Conservation (phyloP, 225 moss, liverwort and hornwort species). For the Lunularia cruciata region DNA sequence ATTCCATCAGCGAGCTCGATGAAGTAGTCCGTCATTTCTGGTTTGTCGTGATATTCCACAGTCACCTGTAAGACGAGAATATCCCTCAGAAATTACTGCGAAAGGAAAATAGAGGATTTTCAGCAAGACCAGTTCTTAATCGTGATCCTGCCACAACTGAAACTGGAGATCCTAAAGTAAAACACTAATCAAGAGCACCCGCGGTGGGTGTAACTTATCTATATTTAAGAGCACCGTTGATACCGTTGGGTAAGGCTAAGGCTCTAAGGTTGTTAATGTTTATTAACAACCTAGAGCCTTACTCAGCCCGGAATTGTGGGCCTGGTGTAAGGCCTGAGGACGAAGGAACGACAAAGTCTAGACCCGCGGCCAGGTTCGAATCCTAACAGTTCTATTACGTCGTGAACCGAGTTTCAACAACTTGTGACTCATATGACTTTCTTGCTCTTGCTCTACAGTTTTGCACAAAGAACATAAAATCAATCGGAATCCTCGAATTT, state of each 20-base stretch:
- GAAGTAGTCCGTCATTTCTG: slow-evolving; percentile 75
- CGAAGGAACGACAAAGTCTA: slow-evolving; percentile 22
- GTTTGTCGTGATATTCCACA: slow-evolving; percentile 73
- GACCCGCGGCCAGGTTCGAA: slow-evolving; percentile 13
- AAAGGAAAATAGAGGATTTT: not conserved
- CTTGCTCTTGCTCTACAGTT: too few relatives aligned
- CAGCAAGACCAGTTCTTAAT: not conserved
- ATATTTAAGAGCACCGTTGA: too few relatives aligned
- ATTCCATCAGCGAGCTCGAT: slow-evolving; percentile 90
- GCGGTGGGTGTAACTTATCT: too few relatives aligned
- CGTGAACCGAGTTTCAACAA: too few relatives aligned
- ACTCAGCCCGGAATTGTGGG: slow-evolving; percentile 16
- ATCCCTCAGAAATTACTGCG: not conserved
- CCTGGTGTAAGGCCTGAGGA: slow-evolving; percentile 17
- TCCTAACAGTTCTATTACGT: slow-evolving; percentile 11
- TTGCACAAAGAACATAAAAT: too few relatives aligned
- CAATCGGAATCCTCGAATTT: too few relatives aligned
- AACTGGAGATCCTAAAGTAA: too few relatives aligned
- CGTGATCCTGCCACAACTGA: not conserved
- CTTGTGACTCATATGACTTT: too few relatives aligned
- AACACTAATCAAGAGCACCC: too few relatives aligned
- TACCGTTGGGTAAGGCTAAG: too few relatives aligned
- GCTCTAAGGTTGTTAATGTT: too few relatives aligned
- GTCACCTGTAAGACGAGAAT: slow-evolving; percentile 57
- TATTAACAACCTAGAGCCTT: too few relatives aligned